phyloP scores from a whole-genome alignment of 148 eudicot genomes.

The Spergularia marina region DNA sequence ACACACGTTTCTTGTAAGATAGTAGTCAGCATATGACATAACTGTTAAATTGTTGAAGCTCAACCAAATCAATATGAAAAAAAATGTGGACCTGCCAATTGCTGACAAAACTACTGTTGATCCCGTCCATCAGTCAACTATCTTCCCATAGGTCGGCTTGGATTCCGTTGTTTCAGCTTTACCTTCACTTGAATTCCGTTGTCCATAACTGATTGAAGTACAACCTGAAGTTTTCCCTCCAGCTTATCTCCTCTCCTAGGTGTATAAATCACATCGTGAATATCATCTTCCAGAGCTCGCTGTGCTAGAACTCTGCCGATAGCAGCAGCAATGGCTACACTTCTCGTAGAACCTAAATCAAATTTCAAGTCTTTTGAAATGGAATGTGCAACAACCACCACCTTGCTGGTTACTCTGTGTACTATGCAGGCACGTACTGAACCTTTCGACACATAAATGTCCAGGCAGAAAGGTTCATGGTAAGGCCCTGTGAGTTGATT shows the following conservation, averaged over 20 bases:
- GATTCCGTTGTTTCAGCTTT: constrained; percentile 65
- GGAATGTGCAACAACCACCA: constrained; percentile 88
- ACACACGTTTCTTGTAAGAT: no score
- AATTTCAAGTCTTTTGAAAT: constrained; percentile 90
- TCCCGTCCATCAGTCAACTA: neutral
- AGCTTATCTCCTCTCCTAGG: constrained; percentile 78
- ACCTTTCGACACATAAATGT: constrained; percentile 66
- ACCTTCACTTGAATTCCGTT: constrained; percentile 67
- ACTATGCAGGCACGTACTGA: constrained; percentile 89
- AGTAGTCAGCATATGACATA: no score
- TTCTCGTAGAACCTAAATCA: constrained; percentile 64
- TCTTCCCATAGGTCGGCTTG: constrained; percentile 27
- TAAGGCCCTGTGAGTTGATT: constrained; percentile 88
- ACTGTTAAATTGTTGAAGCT: neutral
- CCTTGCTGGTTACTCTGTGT: constrained; percentile 90
- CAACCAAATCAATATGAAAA: neutral
- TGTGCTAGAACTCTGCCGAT: constrained; percentile 76
- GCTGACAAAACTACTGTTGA: constrained; percentile 2
- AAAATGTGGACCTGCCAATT: neutral
- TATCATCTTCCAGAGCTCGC: constrained; percentile 79
- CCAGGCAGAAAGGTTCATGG: constrained; percentile 93
- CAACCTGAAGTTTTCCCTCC: constrained; percentile 78
- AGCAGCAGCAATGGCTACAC: constrained; percentile 57
- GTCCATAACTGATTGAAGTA: constrained; percentile 54
- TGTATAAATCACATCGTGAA: constrained; percentile 71